phyloP scores from a whole-genome alignment of 768 basidiomycete genomes.

The Postia placenta region DNA sequence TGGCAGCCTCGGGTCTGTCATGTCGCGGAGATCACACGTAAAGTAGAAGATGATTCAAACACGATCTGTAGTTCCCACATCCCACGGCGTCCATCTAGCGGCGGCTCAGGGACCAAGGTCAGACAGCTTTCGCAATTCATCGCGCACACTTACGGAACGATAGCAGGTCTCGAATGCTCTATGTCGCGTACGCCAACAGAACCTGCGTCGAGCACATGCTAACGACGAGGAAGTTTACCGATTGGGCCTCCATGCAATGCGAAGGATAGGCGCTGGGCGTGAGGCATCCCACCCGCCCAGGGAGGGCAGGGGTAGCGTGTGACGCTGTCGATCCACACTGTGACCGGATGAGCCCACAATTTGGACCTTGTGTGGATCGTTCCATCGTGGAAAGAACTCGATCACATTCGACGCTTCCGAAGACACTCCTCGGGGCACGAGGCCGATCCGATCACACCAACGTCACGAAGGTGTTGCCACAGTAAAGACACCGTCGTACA shows the following conservation, averaged over 20 bases:
- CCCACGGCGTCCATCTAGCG: no score
- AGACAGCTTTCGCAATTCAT: no score
- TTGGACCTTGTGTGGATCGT: no score
- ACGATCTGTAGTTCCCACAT: no score
- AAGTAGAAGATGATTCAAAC: no score
- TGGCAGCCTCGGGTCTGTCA: no score
- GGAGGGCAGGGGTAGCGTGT: neutral
- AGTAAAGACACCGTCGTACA: constrained; percentile 24
- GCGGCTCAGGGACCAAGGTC: no score
- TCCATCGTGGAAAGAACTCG: neutral
- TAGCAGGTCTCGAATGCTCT: neutral
- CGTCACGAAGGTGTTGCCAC: constrained; percentile 24
- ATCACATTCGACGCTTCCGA: constrained; percentile 19
- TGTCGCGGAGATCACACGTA: no score
- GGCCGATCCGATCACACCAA: constrained; percentile 16
- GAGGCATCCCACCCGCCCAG: neutral
- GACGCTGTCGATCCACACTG: neutral
- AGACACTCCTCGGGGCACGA: constrained; percentile 25
- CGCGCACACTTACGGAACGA: neutral
- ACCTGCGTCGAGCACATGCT: no score
- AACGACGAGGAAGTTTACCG: neutral
- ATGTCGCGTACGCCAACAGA: neutral
- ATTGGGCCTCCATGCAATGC: neutral
- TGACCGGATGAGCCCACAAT: neutral
- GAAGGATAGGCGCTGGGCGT: neutral